Evolutionary conservation across 805 yeast genomes (phyloP), one percentile per base, ranked within the genome.

Genomic region (Yarrowia divulgata): DNA sequence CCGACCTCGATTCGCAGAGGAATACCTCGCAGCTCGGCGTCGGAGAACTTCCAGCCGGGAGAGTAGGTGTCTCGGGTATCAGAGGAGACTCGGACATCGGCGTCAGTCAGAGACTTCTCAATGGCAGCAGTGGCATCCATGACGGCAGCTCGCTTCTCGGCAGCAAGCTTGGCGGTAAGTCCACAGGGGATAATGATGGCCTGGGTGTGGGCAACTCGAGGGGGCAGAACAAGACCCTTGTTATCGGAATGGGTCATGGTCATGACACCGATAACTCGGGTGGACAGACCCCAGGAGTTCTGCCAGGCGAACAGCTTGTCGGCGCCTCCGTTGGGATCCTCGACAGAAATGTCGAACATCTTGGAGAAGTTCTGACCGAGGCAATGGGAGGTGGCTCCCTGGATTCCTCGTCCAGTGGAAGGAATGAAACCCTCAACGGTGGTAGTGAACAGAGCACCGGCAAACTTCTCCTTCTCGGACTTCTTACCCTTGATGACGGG

Each of bases 261-360:
- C 98, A 95, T 95, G 74, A 96, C 99, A 85, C 99, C 99, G 79
- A 95, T 93, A 73, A 90, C 95, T 83, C 99, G 91, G 70, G 99
- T 95, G 62, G 98, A 93, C 75, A 95, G 83, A 82, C 99, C 99
- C 99, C 99, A 95, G 13, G 98, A 93, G 85, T 96, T 95, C 84
- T 95, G 99, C 87, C 88, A 92, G 42, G 95, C 97, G 75, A 83
- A 87, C 64, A 93, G 83, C 82, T 92, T 90, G 77, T 95, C 96
- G 78, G 90, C 88, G 12, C 84, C 75, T 67, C 97, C 97, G 71
- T 90, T 90, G 74, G 99, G 99, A 80, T 92, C 91, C 82, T 95
- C 99, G 66, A 96, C 99, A 48, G 90, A 82, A 74, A 95, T 92
- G 82, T 91, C 90, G 83, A 95, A 95, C 99, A 95, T 95, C 83